Percentiles rank a stretch among this genome's conserved stretches.
These are phyloP conservation scores for Avena atlantica DNA, from an alignment of 176 grass and related monocot genomes.

Conservation along the genomic window DNA sequence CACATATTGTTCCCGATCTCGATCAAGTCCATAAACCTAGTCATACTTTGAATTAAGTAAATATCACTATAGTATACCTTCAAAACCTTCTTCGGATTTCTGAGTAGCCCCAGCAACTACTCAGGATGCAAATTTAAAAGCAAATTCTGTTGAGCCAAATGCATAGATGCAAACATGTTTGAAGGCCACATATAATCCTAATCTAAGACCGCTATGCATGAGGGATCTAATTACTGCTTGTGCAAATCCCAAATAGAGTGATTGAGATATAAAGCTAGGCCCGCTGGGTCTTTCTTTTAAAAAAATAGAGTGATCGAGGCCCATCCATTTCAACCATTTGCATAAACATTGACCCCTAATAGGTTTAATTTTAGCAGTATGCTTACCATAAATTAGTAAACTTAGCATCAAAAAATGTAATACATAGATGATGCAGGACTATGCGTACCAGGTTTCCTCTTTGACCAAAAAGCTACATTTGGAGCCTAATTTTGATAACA, in stretches of 20 bases:
- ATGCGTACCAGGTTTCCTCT: conserved; percentile 81
- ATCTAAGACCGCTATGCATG: conserved; percentile 83
- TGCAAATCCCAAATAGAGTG: conserved; percentile 72
- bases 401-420: not conserved
- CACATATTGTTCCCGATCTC: too few species aligned
- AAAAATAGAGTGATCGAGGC: too few species aligned
- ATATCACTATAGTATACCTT: too few species aligned
- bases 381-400: too few species aligned
- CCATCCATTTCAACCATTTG: too few species aligned
- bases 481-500: conserved; percentile 77
- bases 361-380: too few species aligned
- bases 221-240: conserved; percentile 75
- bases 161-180: conserved; percentile 69
- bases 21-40: too few species aligned
- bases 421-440: conserved; percentile 9
- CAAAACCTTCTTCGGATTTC: too few species aligned
- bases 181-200: conserved; percentile 86
- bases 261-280: too few species aligned
- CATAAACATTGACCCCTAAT: too few species aligned
- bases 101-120: conserved; percentile 71
- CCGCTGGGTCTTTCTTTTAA: too few species aligned
- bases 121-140: conserved; percentile 81
- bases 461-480: conserved; percentile 60
- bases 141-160: conserved; percentile 81
- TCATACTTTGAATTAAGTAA: too few species aligned